These are phyloP conservation scores for Nicotiana rustica DNA, from an alignment of 305 asterid genomes.

Conservation along the genomic window DNA sequence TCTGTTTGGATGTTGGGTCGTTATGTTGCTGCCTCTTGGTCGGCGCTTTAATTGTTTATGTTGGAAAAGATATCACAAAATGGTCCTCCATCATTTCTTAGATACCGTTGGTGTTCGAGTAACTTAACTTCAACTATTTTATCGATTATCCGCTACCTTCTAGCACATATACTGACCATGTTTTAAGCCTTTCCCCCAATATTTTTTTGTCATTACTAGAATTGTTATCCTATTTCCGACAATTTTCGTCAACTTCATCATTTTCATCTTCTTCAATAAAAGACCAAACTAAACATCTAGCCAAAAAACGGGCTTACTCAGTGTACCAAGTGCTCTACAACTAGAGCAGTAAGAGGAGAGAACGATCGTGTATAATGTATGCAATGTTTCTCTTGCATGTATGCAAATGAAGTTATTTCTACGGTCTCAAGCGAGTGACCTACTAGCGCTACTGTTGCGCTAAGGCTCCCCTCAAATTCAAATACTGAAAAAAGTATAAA, in stretches of 20 bases:
- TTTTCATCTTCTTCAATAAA: background rate
- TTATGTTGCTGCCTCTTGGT: conserved; percentile 28
- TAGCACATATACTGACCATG: no score
- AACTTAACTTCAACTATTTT: background rate
- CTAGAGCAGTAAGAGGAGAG: background rate
- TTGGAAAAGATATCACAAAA: background rate
- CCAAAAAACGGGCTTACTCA: background rate
- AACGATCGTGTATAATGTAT: background rate
- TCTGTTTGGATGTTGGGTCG: background rate
- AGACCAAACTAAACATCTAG: background rate
- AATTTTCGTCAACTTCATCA: background rate
- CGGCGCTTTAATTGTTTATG: conserved; percentile 7
- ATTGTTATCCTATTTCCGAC: no score
- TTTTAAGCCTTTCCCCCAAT: no score
- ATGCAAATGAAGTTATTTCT: background rate
- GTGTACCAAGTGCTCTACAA: background rate
- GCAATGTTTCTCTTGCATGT: no score
- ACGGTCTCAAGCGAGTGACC: background rate
- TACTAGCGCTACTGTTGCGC: background rate
- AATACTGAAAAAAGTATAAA: background rate
- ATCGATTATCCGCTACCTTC: background rate
- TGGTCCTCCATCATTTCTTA: background rate
- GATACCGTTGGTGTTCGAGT: background rate
- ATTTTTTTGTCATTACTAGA: no score
- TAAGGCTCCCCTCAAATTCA: background rate